Percentiles rank a stretch among this genome's conserved stretches.
Evolutionary conservation across 2,329 filamentous ascomycete genomes (phyloP).

Genomic region (Aphanoascus verrucosus): DNA sequence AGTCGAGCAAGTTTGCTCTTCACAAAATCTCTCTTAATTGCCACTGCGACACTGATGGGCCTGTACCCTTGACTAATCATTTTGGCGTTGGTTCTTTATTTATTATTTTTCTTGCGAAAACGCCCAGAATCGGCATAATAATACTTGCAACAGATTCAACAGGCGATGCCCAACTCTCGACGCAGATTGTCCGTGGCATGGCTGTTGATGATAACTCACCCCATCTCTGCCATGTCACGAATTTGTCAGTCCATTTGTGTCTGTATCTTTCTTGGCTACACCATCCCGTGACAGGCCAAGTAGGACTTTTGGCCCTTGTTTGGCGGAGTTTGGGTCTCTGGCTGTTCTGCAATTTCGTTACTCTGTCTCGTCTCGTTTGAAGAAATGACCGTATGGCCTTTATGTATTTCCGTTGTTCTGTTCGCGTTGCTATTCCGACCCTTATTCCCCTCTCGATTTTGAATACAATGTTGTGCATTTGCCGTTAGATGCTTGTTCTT

Average conservation of each 20-base stretch:
- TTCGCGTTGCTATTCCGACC: background rate
- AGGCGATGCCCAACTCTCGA: background rate
- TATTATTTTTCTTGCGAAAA: background rate
- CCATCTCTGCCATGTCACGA: background rate
- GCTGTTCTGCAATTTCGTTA: background rate
- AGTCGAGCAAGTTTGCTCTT: background rate
- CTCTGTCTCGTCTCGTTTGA: background rate
- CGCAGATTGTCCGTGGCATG: background rate
- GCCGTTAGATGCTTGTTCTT: too few species aligned
- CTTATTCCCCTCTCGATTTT: background rate
- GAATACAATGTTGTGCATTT: too few species aligned
- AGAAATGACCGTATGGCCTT: constrained; percentile 7
- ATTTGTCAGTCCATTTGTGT: background rate
- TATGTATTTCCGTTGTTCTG: constrained; percentile 1
- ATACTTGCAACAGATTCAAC: background rate
- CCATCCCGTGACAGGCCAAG: too few species aligned
- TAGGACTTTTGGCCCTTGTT: background rate
- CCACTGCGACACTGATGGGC: background rate
- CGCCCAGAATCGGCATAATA: background rate
- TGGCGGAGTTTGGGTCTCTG: background rate
- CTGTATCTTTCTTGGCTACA: background rate
- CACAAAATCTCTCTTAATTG: background rate
- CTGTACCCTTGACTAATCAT: background rate
- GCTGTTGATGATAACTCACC: background rate
- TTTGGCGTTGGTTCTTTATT: background rate